These are phyloP conservation scores for Didymosphaeria variabile DNA, from an alignment of 2,329 filamentous ascomycete species.

Conservation along the genomic window DNA sequence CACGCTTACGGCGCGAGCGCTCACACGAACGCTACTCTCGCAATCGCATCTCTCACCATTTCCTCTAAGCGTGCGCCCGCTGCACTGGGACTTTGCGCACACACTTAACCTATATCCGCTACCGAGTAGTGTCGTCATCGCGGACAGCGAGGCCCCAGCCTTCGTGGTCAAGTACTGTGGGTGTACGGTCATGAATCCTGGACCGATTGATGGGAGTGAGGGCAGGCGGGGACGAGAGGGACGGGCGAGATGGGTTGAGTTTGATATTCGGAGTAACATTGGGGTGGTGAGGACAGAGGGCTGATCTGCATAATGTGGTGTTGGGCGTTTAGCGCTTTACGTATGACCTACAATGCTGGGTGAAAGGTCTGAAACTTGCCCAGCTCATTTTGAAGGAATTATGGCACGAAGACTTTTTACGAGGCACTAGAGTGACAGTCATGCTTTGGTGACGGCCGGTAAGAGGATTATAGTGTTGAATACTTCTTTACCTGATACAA, in stretches of 20 bases:
- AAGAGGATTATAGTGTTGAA: no score
- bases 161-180: slow-evolving; percentile 94
- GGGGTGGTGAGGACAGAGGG: slow-evolving; percentile 41
- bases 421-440: no score
- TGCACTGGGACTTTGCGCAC: slow-evolving; percentile 87
- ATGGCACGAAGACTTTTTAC: no score
- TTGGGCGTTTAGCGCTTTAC: background rate
- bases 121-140: slow-evolving; percentile 82
- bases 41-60: slow-evolving; percentile 92
- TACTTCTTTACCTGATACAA: no score
- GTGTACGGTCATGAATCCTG: slow-evolving; percentile 95
- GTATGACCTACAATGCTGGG: no score
- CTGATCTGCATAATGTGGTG: slow-evolving; percentile 12
- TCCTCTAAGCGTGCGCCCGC: slow-evolving; percentile 77
- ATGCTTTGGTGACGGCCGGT: no score
- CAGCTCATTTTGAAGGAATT: no score
- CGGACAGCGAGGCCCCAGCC: slow-evolving; percentile 80
- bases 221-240: slow-evolving; percentile 73
- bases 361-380: no score
- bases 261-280: slow-evolving; percentile 57
- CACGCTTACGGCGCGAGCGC: slow-evolving; percentile 69
- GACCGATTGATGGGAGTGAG: slow-evolving; percentile 67
- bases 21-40: slow-evolving; percentile 91
- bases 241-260: slow-evolving; percentile 83
- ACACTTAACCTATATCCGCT: slow-evolving; percentile 86